Base-by-base conservation (phyloP, 345 rosid species). In the Hypericum androsaemum region DNA sequence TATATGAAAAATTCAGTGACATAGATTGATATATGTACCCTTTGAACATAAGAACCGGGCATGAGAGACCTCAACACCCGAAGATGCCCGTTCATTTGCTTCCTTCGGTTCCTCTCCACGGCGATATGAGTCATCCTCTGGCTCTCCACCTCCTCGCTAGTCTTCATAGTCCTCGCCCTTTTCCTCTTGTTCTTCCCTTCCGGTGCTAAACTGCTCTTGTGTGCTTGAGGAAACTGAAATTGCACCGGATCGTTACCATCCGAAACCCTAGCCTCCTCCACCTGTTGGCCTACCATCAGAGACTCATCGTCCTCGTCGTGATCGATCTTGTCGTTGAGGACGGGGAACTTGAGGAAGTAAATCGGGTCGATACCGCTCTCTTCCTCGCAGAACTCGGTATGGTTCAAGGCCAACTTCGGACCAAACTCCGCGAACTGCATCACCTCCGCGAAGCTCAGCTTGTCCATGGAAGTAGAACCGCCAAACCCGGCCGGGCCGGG, bases 31-130 rank as follows among this genome's bases (percentile, higher is more conserved):
- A 47, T 17, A 50, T n/a, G 37, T 78, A 88, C 98, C 84, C 95
- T 69, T 76, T 92, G 94, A 5, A 83, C 95, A 65, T 88, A 92
- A 9, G 98, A 92, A 37, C 94, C 80, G 1, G 96, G 98, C 98
- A 88, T 92, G 70, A 92, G 89, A 65, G 98, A 77, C 47, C 95
- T 80, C 53, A 92, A 61, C 46, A 88, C 95, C 14, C 86, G 79
- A 52, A 92, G 89, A 77, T 92, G 90, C 42, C 85, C 98, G 52
- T 92, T 92, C 97, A 92, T 92, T 64, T 88, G 97, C 77, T 83
- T 83, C 64, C 98, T 74, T 39, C 98, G 62, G 60, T 88, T 85
- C 53, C 97, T 76, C 60, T 86, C 99, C 0, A 94, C 95, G 0
- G 99, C 95, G 8, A 94, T 94, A 52, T 88, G 99, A 54, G 90